Base-by-base conservation (phyloP, 1,284 basidiomycete genomes). In the Lentinula novae-zelandiae region DNA sequence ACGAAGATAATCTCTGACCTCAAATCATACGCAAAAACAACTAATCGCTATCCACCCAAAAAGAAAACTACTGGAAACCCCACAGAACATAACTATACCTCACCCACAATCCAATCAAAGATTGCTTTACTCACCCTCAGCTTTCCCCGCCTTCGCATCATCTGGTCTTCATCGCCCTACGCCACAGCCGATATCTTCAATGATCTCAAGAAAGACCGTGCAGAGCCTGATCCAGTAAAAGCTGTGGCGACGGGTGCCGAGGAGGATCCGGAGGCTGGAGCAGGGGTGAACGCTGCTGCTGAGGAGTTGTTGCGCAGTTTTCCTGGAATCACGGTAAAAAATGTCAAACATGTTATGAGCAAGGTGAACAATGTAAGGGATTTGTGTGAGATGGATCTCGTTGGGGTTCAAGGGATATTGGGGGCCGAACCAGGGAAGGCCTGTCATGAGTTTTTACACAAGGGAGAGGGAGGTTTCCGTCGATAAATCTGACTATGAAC, bases 101-200 rank as follows among this genome's bases (percentile, higher is more conserved):
- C 70, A 2, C 72, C 76, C 31, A 76, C 85, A 54, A 79, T 96
- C 13, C 95, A 98, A 73, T 87, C 93, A 22, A 98, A 98, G 70
- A 84, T 99, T 36, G 93, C 93, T 20, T 82, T 99, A 12, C 84
- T 99, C 1, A 90, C 92, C 0, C 82, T 97, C 9, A 83, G 92
- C 10, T 99, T 98, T 71, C 95, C 95, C 0, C 88, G 93, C 17
- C 78, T 99, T 2, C 87, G 94, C 36, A 91, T 98, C 69, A 92
- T 99, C 68, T 99, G 97, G 97, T 96, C 95, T 0, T 95, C 94
- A 1, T 98, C 95, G 1, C 95, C 97, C 0, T 93, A 93, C 68
- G 90, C 93, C 31, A 96, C 94, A 0, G 85, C 95, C 0, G 90
- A 95, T 65, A 95, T 98, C 60, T 96, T 98, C 76, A 86, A 85